These are phyloP conservation scores for Botrytis tulipae DNA, from an alignment of 2,329 filamentous ascomycete species.

Conservation along the genomic window DNA sequence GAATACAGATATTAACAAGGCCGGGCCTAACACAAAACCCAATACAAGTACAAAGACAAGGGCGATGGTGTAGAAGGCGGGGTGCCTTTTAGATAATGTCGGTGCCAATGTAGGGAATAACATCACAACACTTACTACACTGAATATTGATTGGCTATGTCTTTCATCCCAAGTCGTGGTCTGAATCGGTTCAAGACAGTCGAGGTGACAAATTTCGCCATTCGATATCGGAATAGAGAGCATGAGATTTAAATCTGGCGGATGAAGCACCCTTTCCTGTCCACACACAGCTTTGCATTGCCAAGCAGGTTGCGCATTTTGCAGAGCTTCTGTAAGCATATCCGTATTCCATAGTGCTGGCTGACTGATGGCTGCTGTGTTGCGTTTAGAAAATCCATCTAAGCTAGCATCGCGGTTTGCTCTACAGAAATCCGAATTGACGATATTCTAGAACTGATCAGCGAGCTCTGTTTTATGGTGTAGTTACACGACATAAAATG, in stretches of 20 bases:
- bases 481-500: no score
- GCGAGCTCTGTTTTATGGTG: background rate
- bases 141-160: no score
- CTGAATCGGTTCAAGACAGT: background rate
- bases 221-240: background rate
- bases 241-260: background rate
- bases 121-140: accelerated
- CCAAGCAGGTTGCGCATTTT: background rate
- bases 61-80: no score
- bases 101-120: no score
- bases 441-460: background rate
- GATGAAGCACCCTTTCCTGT: background rate
- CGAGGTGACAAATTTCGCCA: background rate
- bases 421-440: background rate
- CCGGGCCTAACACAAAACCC: no score
- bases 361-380: background rate
- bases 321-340: background rate
- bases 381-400: background rate
- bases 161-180: accelerated
- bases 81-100: no score
- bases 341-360: background rate
- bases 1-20: no score
- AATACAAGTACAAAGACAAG: accelerated
- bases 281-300: background rate
- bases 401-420: background rate